Conservation (phyloP, 257 asterid genomes). For the Cynanchum wilfordii region DNA sequence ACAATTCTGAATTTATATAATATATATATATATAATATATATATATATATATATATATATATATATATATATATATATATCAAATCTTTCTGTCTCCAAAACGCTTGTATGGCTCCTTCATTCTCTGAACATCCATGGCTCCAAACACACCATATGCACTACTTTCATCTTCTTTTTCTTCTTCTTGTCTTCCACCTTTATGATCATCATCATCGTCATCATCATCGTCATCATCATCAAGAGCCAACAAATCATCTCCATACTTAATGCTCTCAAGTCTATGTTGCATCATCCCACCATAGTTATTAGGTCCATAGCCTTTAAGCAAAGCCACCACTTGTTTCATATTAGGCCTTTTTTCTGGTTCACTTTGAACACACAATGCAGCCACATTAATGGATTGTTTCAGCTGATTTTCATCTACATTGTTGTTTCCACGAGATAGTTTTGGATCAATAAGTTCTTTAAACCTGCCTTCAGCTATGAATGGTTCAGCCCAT, state of each 20-base stretch:
- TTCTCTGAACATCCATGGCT: conserved; percentile 51
- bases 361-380: conserved; percentile 69
- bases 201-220: background rate
- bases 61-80: too few relatives aligned
- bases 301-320: conserved; percentile 31
- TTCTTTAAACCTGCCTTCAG: conserved; percentile 42
- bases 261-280: conserved; percentile 56
- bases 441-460: conserved; percentile 57
- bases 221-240: conserved; percentile 62
- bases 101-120: conserved; percentile 46
- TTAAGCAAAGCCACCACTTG: conserved; percentile 55
- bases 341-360: conserved; percentile 68
- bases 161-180: conserved; percentile 60
- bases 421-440: conserved; percentile 41
- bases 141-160: conserved; percentile 78
- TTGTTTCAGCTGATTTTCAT: conserved; percentile 46
- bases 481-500: conserved; percentile 73
- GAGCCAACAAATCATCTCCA: conserved; percentile 61
- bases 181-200: conserved; percentile 17
- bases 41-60: too few relatives aligned
- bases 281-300: conserved; percentile 12
- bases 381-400: conserved; percentile 53
- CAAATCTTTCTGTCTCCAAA: conserved; percentile 31
- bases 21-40: too few relatives aligned
- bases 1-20: background rate